phyloP scores from a whole-genome alignment of 2,329 filamentous ascomycete species.

The Pestalotiopsis sp. region DNA sequence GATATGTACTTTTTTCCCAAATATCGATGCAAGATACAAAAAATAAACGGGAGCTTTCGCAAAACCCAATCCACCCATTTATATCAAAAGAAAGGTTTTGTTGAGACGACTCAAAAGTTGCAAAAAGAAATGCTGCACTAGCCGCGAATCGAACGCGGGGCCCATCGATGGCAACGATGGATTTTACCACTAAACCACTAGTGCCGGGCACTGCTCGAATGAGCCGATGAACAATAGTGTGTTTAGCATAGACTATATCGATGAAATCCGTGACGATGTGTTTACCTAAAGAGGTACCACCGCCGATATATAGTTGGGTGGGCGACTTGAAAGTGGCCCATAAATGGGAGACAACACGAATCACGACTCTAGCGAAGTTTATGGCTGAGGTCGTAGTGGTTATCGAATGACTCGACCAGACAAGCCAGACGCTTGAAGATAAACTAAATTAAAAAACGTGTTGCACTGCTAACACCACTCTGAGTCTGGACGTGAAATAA shows the following conservation, averaged over 20 bases:
- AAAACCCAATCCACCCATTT: neutral
- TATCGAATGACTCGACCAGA: too few relatives aligned
- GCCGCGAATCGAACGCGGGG: conserved; percentile 50
- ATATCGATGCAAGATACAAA: too few relatives aligned
- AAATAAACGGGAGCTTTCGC: too few relatives aligned
- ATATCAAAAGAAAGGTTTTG: neutral
- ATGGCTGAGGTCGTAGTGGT: too few relatives aligned
- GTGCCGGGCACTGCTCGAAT: conserved; percentile 22
- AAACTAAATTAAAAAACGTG: too few relatives aligned
- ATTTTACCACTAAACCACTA: conserved; percentile 58
- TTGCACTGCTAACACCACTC: too few relatives aligned
- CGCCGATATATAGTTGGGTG: neutral
- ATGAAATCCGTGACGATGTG: neutral
- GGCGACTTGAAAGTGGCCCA: neutral
- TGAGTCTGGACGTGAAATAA: too few relatives aligned
- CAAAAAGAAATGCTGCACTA: conserved; percentile 19
- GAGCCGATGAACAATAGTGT: neutral
- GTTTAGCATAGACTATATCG: neutral
- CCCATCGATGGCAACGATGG: conserved; percentile 57
- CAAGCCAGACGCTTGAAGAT: too few relatives aligned
- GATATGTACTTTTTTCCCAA: too few relatives aligned
- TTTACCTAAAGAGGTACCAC: neutral
- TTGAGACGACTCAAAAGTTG: neutral
- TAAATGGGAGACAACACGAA: too few relatives aligned
- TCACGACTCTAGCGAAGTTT: too few relatives aligned